Conservation (phyloP, 208 protist genomes). For the Porcisia hertigi region DNA sequence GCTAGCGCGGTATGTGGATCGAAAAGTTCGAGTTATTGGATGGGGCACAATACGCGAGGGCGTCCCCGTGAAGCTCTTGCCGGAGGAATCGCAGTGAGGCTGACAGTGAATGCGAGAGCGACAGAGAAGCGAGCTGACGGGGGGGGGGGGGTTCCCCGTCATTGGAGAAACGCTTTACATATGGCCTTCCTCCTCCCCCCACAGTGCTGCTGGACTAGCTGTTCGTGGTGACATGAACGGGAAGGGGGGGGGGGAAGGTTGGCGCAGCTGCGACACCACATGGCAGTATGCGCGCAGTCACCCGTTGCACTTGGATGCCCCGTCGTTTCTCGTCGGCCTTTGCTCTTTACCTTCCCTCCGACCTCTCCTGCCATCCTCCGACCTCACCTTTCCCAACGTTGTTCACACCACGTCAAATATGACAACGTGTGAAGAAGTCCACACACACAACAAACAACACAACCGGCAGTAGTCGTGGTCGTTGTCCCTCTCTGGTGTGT, state of each 20-base stretch:
- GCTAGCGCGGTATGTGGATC: slow-evolving; percentile 96
- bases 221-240: background rate
- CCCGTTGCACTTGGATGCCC: background rate
- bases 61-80: slow-evolving; percentile 45
- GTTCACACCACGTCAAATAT: background rate
- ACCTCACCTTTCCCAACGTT: background rate
- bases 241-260: background rate
- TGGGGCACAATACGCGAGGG: slow-evolving; percentile 90
- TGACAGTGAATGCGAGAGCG: background rate
- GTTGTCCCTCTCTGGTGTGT: background rate
- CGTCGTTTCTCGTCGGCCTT: background rate
- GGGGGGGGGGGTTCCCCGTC: too few species aligned
- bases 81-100: slow-evolving; percentile 4
- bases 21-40: slow-evolving; percentile 97
- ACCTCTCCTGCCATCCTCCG: background rate
- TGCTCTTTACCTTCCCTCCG: background rate
- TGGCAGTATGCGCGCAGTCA: background rate
- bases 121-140: background rate
- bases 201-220: background rate
- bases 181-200: background rate
- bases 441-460: background rate
- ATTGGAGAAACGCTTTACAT: background rate
- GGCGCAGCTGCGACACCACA: background rate
- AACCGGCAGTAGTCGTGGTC: too few species aligned
- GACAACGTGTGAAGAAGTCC: background rate